Percentiles rank a stretch among this genome's conserved stretches.
phyloP scores from a whole-genome alignment of 148 eudicot species.

The Selenicereus undatus region DNA sequence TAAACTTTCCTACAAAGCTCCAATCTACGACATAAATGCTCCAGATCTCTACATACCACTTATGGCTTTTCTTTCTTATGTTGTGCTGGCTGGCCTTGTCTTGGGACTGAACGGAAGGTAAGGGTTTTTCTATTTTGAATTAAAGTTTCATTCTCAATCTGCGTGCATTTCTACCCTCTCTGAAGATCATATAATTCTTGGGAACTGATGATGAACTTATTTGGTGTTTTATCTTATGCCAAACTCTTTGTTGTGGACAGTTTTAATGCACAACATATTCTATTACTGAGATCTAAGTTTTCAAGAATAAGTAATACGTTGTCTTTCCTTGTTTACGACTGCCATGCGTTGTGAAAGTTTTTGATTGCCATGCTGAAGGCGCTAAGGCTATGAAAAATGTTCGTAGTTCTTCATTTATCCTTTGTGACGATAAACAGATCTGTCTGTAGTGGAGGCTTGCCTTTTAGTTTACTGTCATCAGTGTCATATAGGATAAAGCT shows the following conservation, averaged over 20 bases:
- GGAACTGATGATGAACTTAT: not conserved
- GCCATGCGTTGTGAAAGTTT: too few relatives aligned
- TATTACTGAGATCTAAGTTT: too few relatives aligned
- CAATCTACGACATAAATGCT: constrained; percentile 89
- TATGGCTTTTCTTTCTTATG: constrained; percentile 93
- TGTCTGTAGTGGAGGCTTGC: not conserved
- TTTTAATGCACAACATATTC: too few relatives aligned
- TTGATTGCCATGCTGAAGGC: too few relatives aligned
- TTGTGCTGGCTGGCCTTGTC: constrained; percentile 76
- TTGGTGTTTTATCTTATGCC: not conserved
- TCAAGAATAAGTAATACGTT: too few relatives aligned
- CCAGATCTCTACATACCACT: constrained; percentile 91
- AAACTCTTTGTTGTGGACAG: not conserved
- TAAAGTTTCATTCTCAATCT: not conserved
- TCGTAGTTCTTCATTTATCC: not conserved
- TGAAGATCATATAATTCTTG: not conserved
- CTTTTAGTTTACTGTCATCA: not conserved
- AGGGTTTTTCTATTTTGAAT: constrained; percentile 29
- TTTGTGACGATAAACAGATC: not conserved
- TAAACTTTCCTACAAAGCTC: constrained; percentile 92
- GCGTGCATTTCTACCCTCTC: not conserved
- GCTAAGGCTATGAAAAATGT: too few relatives aligned
- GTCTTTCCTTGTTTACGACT: too few relatives aligned
- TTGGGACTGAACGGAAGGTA: constrained; percentile 89
- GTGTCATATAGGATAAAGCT: not conserved